Evolutionary conservation across 352 stramenopile genomes (phyloP).

Genomic region (Phytophthora quininea): DNA sequence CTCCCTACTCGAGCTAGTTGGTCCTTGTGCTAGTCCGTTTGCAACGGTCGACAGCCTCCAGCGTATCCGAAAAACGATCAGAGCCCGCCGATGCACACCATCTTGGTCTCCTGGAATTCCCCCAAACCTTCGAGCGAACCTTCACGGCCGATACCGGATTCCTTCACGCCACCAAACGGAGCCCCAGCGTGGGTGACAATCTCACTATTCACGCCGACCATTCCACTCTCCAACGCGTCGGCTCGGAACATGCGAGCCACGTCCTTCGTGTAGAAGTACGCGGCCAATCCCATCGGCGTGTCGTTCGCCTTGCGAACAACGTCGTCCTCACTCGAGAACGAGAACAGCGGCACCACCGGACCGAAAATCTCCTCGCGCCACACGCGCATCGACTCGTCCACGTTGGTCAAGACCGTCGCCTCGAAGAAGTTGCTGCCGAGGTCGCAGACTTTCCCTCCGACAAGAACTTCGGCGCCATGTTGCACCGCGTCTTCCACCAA

Average conservation of each 20-base stretch:
- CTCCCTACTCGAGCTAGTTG: no score
- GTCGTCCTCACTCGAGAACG: slow-evolving; percentile 95
- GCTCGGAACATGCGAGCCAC: slow-evolving; percentile 82
- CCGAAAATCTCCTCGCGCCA: slow-evolving; percentile 96
- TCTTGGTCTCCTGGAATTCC: slow-evolving; percentile 97
- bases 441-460: slow-evolving; percentile 74
- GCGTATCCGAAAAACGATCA: slow-evolving; percentile 14
- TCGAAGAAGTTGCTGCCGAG: slow-evolving; percentile 92
- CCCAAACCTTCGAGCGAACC: slow-evolving; percentile 87
- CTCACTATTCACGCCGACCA: slow-evolving; percentile 94
- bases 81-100: slow-evolving; percentile 84
- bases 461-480: slow-evolving; percentile 86
- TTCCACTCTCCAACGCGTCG: slow-evolving; percentile 87
- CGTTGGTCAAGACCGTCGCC: slow-evolving; percentile 92
- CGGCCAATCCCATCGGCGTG: slow-evolving; percentile 86
- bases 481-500: slow-evolving; percentile 87
- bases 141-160: slow-evolving; percentile 89
- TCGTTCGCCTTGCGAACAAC: slow-evolving; percentile 94
- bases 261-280: slow-evolving; percentile 95
- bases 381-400: slow-evolving; percentile 83
- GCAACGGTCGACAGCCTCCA: background rate
- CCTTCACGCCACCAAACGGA: slow-evolving; percentile 86
- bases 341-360: slow-evolving; percentile 90
- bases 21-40: no score
- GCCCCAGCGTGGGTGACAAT: slow-evolving; percentile 82